Evolutionary conservation across 2,329 filamentous ascomycete genomes (phyloP).

Genomic region (Drechslerella dactyloides): DNA sequence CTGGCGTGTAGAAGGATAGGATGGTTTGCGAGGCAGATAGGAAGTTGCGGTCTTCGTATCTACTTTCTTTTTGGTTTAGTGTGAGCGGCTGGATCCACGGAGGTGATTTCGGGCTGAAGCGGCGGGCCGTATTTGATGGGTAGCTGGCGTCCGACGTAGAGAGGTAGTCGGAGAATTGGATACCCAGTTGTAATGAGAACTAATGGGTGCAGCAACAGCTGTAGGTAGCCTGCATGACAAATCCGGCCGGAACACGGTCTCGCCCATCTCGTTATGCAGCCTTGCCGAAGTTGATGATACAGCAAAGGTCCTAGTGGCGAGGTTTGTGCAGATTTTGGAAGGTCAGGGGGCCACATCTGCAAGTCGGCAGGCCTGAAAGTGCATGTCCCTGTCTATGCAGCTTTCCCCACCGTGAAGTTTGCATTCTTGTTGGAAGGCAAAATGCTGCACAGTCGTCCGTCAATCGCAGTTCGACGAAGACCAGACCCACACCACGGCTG

Average conservation of each 20-base stretch:
- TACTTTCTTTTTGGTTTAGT: too few relatives aligned
- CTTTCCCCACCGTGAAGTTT: slow-evolving; percentile 9
- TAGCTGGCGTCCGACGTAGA: not conserved
- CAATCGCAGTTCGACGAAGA: not conserved
- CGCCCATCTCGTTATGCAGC: slow-evolving; percentile 1
- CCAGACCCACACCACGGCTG: slow-evolving; percentile 35
- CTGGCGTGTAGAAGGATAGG: too few relatives aligned
- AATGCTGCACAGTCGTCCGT: slow-evolving; percentile 14
- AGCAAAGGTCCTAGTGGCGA: slow-evolving; percentile 21
- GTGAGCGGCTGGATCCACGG: too few relatives aligned
- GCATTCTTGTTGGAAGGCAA: slow-evolving; percentile 6
- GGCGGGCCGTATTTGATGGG: too few relatives aligned
- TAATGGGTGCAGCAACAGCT: too few relatives aligned
- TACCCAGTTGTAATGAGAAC: not conserved
- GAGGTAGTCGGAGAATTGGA: not conserved
- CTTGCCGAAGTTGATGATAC: not conserved
- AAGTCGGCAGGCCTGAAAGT: slow-evolving; percentile 7
- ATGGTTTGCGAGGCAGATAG: too few relatives aligned
- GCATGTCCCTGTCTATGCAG: slow-evolving; percentile 9
- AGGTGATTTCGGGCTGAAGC: too few relatives aligned
- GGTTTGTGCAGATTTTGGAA: not conserved
- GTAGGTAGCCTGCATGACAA: slow-evolving; percentile 29
- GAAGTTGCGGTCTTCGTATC: too few relatives aligned
- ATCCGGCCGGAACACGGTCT: slow-evolving; percentile 21
- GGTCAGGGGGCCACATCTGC: slow-evolving; percentile 20